A percentile compares a stretch with the other conserved stretches of the same genome.
Conservation (phyloP, 169 alveolate species). For the Plasmodium adleri region DNA sequence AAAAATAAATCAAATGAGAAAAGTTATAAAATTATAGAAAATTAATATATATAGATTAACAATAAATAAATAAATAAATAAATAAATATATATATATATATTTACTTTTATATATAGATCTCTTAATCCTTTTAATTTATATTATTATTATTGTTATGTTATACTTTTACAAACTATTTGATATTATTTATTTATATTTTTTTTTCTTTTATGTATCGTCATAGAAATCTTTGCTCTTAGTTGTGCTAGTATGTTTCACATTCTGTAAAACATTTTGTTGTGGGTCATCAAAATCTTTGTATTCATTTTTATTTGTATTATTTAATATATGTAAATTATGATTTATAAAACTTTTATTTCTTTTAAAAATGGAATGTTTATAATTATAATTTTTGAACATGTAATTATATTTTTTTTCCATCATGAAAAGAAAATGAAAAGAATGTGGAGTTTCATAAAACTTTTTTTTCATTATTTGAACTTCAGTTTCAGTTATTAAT, state of each 20-base stretch:
- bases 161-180: too few species aligned
- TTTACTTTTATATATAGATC: too few species aligned
- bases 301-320: slow-evolving; percentile 19
- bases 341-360: slow-evolving; percentile 30
- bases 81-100: too few species aligned
- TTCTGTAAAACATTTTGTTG: slow-evolving; percentile 31
- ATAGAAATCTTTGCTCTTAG: slow-evolving; percentile 44
- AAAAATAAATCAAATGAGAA: too few species aligned
- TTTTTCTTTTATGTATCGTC: slow-evolving; percentile 29
- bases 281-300: slow-evolving; percentile 72
- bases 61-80: too few species aligned
- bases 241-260: slow-evolving; percentile 25
- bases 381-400: slow-evolving; percentile 17
- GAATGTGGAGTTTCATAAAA: slow-evolving; percentile 68
- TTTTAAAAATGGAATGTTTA: slow-evolving; percentile 24
- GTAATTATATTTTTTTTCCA: slow-evolving; percentile 67
- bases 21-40: too few species aligned
- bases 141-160: too few species aligned
- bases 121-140: too few species aligned
- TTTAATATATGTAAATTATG: slow-evolving; percentile 45
- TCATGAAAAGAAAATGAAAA: slow-evolving; percentile 68
- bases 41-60: too few species aligned
- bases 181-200: not conserved
- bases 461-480: slow-evolving; percentile 43
- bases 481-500: slow-evolving; percentile 71